Evolutionary conservation across 1,284 basidiomycete genomes (phyloP).

Genomic region (Tilletia setariae): DNA sequence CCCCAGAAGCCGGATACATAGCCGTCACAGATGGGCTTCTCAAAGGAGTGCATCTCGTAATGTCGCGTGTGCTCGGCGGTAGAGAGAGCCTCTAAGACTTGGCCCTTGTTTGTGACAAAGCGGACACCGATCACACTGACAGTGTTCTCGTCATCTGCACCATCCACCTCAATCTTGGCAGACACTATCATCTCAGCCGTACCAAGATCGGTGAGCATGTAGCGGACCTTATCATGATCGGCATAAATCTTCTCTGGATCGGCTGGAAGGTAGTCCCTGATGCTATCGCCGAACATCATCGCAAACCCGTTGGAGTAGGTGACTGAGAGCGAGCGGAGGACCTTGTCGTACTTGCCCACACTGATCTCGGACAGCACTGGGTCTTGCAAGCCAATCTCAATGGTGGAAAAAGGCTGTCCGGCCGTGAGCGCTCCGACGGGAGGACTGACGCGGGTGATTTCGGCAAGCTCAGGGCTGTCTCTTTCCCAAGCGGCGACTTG

Average conservation of each 20-base stretch:
- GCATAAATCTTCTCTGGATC: neutral
- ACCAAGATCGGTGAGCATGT: too few relatives aligned
- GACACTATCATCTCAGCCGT: too few relatives aligned
- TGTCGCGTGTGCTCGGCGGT: neutral
- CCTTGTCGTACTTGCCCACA: neutral
- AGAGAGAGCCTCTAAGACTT: neutral
- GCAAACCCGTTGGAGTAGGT: too few relatives aligned
- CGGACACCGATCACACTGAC: too few relatives aligned
- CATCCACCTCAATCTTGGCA: too few relatives aligned
- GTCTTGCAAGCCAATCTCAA: neutral
- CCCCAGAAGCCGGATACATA: slow-evolving; percentile 14
- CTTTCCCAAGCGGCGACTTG: neutral
- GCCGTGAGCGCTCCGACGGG: neutral
- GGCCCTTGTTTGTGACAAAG: too few relatives aligned
- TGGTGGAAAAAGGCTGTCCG: neutral
- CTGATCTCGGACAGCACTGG: neutral
- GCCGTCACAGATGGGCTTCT: slow-evolving; percentile 9
- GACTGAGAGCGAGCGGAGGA: neutral
- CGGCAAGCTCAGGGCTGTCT: neutral
- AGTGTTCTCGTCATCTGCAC: too few relatives aligned
- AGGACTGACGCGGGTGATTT: neutral
- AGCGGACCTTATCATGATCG: neutral
- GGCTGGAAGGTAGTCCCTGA: too few relatives aligned
- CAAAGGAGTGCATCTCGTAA: neutral
- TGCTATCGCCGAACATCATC: too few relatives aligned